phyloP scores from a whole-genome alignment of 129 eudicot genomes.

The Erigeron canadensis region DNA sequence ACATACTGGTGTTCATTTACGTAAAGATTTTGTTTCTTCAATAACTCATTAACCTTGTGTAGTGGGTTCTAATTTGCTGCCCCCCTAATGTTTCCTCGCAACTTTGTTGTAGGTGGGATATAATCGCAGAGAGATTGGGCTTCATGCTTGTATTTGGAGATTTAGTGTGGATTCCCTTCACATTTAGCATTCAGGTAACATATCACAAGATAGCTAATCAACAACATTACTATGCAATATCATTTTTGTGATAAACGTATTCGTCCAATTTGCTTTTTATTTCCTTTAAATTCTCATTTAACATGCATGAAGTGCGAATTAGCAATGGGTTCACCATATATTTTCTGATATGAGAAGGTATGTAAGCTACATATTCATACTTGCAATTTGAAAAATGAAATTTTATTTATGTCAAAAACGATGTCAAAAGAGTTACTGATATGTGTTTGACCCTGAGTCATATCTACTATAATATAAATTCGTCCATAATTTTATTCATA shows the following conservation, averaged over 20 bases:
- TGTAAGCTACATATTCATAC: too few relatives aligned
- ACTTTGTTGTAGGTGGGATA: constrained; percentile 83
- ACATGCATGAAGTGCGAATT: too few relatives aligned
- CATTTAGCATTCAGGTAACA: constrained; percentile 95
- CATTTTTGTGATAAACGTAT: background rate
- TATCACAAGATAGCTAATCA: constrained; percentile 9
- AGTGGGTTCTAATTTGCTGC: constrained; percentile 6
- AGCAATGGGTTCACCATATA: background rate
- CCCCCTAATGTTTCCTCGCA: constrained; percentile 7
- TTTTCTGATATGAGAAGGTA: background rate
- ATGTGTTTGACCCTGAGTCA: constrained; percentile 18
- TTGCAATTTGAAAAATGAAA: too few relatives aligned
- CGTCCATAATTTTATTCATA: background rate
- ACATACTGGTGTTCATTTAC: background rate
- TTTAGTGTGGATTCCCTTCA: constrained; percentile 96
- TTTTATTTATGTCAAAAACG: too few relatives aligned
- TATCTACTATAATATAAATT: constrained; percentile 2
- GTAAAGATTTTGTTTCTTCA: background rate
- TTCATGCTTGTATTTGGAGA: constrained; percentile 99
- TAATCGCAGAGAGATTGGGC: constrained; percentile 96
- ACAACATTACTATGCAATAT: background rate
- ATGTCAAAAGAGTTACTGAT: background rate
- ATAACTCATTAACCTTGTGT: constrained; percentile 1
- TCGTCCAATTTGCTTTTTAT: background rate
- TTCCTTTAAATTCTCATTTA: background rate